A percentile compares a stretch with the other conserved stretches of the same genome.
Evolutionary conservation across 2,329 filamentous ascomycete genomes (phyloP).

Genomic region (Penicillium verrucosum): DNA sequence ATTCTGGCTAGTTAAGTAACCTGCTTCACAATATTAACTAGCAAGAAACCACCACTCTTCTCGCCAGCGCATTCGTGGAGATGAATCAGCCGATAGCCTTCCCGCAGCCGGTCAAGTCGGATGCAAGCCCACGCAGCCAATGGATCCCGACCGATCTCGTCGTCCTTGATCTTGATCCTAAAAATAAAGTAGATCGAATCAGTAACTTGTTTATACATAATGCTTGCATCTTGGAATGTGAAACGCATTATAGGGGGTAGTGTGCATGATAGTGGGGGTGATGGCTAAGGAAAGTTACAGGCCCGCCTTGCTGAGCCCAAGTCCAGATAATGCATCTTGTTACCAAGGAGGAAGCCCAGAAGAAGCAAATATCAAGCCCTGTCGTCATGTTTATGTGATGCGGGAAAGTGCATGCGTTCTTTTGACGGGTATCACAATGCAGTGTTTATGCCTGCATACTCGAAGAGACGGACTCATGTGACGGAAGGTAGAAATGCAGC

Average conservation of each 20-base stretch:
- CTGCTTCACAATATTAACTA: slow-evolving; percentile 70
- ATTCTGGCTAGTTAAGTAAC: slow-evolving; percentile 14
- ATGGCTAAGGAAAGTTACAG: not conserved
- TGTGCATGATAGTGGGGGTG: not conserved
- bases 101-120: slow-evolving; percentile 72
- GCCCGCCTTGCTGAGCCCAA: not conserved
- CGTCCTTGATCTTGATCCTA: slow-evolving; percentile 82
- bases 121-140: slow-evolving; percentile 87
- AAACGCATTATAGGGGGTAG: not conserved
- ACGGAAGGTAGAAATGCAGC: not conserved
- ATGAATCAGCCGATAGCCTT: slow-evolving; percentile 74
- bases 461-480: not conserved
- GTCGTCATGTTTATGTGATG: not conserved
- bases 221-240: not conserved
- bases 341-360: not conserved
- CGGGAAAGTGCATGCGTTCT: not conserved
- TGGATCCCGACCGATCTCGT: slow-evolving; percentile 74
- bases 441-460: slow-evolving; percentile 3
- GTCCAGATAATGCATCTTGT: not conserved
- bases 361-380: not conserved
- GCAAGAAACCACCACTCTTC: slow-evolving; percentile 63
- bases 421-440: slow-evolving; percentile 5
- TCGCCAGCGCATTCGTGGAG: slow-evolving; percentile 67
- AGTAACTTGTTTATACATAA: not conserved
- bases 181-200: not conserved